These are phyloP conservation scores for Jatropha curcas DNA, from an alignment of 345 rosid species.

Conservation along the genomic window DNA sequence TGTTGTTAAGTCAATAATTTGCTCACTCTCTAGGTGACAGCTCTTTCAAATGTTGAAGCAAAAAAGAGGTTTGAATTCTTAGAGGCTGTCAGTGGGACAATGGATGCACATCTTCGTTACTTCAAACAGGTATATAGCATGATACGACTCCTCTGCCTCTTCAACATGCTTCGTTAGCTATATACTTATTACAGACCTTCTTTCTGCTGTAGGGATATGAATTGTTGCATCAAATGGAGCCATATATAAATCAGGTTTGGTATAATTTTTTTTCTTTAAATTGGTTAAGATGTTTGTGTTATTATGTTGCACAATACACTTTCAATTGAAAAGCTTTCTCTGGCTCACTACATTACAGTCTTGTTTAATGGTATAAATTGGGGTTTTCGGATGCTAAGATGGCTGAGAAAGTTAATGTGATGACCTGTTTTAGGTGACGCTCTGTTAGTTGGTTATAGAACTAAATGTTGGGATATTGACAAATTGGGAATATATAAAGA, in stretches of 20 bases:
- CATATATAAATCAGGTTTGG: conserved; percentile 87
- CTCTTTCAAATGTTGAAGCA: conserved; percentile 94
- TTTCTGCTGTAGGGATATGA: conserved; percentile 67
- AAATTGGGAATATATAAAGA: background rate
- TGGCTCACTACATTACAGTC: background rate
- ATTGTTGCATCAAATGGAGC: conserved; percentile 98
- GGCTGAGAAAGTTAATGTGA: background rate
- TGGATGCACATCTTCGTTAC: conserved; percentile 99
- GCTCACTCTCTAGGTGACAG: conserved; percentile 60
- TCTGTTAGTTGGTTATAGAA: background rate
- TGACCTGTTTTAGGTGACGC: background rate
- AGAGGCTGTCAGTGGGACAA: conserved; percentile 98
- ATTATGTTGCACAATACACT: background rate
- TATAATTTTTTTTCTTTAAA: background rate
- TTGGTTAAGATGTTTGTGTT: background rate
- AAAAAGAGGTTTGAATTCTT: conserved; percentile 95
- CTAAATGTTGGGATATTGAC: conserved; percentile 1
- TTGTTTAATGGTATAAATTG: background rate
- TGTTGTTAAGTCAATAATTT: background rate
- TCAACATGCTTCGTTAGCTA: conserved; percentile 16
- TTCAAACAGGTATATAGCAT: conserved; percentile 70
- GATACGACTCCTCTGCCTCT: conserved; percentile 18
- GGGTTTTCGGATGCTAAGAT: background rate
- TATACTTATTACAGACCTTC: conserved; percentile 21
- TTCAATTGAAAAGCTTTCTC: background rate